Evolutionary conservation across 345 rosid genomes (phyloP), one percentile per base, ranked within the genome.

Genomic region (Brassica rapa): DNA sequence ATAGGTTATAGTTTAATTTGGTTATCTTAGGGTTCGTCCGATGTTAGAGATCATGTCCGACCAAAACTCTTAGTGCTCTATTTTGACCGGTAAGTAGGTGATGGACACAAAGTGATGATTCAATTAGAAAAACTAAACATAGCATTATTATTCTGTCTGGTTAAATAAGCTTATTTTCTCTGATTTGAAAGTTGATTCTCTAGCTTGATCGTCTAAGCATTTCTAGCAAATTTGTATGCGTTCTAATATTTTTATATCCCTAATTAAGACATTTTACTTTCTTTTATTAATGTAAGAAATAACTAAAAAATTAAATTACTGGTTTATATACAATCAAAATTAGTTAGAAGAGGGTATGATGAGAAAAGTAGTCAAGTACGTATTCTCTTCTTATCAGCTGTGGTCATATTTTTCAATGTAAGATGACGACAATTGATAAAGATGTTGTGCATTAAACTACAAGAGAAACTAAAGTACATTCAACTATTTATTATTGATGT

Each of bases 21-120:
- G 77, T 78, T 72, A 71, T 78, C 61, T 65, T 71, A 78, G 72
- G 77, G 77, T 65, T 78, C 72, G 81, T 78, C 81, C 81, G 72
- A 78, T 78, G 81, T 65, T 51, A 41, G 77, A 78, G 72, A 66
- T 72, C 77, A 49, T 78, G 77, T 78, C 72, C 66, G 77, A 72
- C 68, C 81, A 72, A 78, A 72, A 72, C 77, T 78, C 81, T 65
- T 71, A 71, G 76, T 71, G 81, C 72, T 77, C 53, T 51, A 77
- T 71, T 55, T 65, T 77, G 76, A 71, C 66, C 21, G 62, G 53
- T 72, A 72, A 72, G 77, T 78, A 70, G 81, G 68, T 78, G 62
- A 65, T 65, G 72, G 76, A 37, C 81, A 71, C 77, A 71, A 71
- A 19, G 62, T 41, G 72, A 41, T 65, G 61, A 71, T 66, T 78